Conservation (phyloP, 139 green algal species). For the Chlamydomonas sp. region DNA sequence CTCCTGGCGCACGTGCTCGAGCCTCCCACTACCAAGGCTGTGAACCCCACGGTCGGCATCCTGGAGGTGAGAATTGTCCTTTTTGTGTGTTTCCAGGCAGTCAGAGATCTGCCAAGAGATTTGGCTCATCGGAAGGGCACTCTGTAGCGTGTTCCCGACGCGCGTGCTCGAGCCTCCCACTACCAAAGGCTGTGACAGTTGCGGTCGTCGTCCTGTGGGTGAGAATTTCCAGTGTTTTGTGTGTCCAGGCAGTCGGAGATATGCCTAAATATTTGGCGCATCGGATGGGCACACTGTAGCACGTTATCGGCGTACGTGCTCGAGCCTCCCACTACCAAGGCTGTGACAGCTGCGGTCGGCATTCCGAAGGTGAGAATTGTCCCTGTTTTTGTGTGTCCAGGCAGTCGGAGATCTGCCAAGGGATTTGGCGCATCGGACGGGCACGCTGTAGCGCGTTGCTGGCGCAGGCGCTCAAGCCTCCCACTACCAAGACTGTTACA, state of each 20-base stretch:
- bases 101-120: too few relatives aligned
- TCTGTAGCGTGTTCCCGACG: not conserved
- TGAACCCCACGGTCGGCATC: not conserved
- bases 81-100: too few relatives aligned
- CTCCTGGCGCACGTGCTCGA: too few relatives aligned
- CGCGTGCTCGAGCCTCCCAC: not conserved
- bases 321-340: not conserved
- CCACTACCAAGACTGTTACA: constrained; percentile 46
- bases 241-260: too few relatives aligned
- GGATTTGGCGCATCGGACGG: too few relatives aligned
- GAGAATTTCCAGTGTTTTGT: too few relatives aligned
- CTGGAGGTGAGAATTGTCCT: not conserved
- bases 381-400: too few relatives aligned
- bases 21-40: not conserved
- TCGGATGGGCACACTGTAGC: not conserved
- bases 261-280: too few relatives aligned
- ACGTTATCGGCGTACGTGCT: not conserved
- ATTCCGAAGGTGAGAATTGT: not conserved
- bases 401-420: too few relatives aligned
- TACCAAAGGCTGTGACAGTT: not conserved
- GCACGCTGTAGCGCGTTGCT: not conserved
- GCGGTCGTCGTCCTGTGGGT: not conserved
- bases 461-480: constrained; percentile 30
- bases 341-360: not conserved
- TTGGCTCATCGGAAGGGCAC: too few relatives aligned